phyloP scores from a whole-genome alignment of 306 rosid genomes.

The Trifolium pratense region DNA sequence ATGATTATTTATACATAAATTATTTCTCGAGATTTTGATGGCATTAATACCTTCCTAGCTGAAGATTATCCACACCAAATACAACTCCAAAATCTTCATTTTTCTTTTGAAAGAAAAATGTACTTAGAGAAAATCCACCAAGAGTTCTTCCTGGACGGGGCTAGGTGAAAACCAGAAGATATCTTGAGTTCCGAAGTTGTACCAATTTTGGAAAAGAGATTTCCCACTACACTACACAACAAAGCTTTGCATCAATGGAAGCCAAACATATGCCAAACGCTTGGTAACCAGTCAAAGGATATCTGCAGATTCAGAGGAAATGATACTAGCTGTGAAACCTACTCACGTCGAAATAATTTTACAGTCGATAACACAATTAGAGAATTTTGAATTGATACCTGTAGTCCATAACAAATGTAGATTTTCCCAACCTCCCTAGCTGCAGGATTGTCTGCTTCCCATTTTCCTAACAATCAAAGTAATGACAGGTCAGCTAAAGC shows the following conservation, averaged over 20 bases:
- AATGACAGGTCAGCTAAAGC: constrained; percentile 35
- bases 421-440: constrained; percentile 82
- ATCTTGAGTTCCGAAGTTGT: constrained; percentile 65
- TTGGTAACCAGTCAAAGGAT: constrained; percentile 96
- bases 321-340: constrained; percentile 12
- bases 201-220: constrained; percentile 34
- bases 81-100: constrained; percentile 1
- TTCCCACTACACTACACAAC: constrained; percentile 65
- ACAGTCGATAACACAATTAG: constrained; percentile 19
- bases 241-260: constrained; percentile 88
- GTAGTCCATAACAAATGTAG: constrained; percentile 90
- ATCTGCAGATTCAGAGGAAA: constrained; percentile 54
- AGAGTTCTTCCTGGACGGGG: background rate
- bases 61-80: background rate
- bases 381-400: constrained; percentile 53
- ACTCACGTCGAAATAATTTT: background rate
- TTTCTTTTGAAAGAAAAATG: constrained; percentile 29
- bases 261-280: constrained; percentile 91
- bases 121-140: background rate
- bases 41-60: constrained; percentile 23
- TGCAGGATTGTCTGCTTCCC: constrained; percentile 83
- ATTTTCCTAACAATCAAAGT: constrained; percentile 54
- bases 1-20: background rate
- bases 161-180: background rate
- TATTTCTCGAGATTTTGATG: background rate